Evolutionary conservation across 2,329 filamentous ascomycete genomes (phyloP).

Genomic region (Penicillium concentricum): DNA sequence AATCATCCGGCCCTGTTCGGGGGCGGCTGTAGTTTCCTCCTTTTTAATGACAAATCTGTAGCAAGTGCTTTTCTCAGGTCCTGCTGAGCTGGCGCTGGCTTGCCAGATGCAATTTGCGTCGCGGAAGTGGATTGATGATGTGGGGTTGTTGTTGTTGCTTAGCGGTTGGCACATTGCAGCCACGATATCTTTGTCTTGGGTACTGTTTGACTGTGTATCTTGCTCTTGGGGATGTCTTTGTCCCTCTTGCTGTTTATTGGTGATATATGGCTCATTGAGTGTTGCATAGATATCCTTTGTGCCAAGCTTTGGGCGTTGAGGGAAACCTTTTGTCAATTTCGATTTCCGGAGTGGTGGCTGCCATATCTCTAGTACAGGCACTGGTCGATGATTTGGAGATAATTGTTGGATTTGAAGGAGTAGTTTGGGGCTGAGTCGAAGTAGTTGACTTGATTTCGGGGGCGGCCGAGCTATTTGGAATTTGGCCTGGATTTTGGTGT

Average conservation of each 20-base stretch:
- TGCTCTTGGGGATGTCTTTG: background rate
- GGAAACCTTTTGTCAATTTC: conserved; percentile 20
- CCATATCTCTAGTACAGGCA: conserved; percentile 34
- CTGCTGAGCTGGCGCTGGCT: conserved; percentile 6
- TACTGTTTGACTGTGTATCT: background rate
- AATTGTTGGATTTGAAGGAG: conserved; percentile 37
- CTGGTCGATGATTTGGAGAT: conserved; percentile 19
- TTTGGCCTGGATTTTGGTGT: conserved; percentile 23
- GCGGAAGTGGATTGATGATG: conserved; percentile 18
- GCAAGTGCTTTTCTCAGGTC: conserved; percentile 4
- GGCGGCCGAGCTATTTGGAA: conserved; percentile 34
- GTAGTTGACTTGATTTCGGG: conserved; percentile 26
- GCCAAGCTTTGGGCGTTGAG: conserved; percentile 23
- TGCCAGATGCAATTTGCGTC: conserved; percentile 19
- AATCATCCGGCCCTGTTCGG: conserved; percentile 14
- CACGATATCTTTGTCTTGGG: conserved; percentile 15
- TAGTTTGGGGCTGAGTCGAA: conserved; percentile 30
- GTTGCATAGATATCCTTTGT: conserved; percentile 30
- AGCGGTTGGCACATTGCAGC: conserved; percentile 18
- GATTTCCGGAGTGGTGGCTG: conserved; percentile 29
- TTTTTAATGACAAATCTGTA: conserved; percentile 19
- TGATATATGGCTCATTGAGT: conserved; percentile 28
- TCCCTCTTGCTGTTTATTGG: background rate
- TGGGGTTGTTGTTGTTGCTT: background rate
- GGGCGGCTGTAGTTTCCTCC: background rate